A percentile compares a stretch with the other conserved stretches of the same genome.
Conservation (phyloP, 176 grass and related monocot species). For the Hyparrhenia diplandra region DNA sequence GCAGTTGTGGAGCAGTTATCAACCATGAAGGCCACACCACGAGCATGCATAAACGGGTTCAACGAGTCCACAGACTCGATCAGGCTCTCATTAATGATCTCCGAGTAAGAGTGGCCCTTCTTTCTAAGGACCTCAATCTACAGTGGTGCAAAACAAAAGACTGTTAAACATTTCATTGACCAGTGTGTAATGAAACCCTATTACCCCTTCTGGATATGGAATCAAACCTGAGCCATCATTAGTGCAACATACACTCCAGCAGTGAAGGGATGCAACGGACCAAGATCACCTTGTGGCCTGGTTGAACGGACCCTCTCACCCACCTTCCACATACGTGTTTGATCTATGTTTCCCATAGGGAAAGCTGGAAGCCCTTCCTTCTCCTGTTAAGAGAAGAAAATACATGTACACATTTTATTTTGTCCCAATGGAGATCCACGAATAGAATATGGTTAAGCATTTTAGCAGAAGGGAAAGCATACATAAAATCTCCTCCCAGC, state of each 20-base stretch:
- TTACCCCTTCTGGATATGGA: not conserved
- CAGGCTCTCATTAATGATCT: constrained; percentile 87
- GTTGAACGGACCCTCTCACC: constrained; percentile 67
- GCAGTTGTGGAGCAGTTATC: constrained; percentile 94
- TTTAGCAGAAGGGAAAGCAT: not conserved
- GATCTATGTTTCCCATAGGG: constrained; percentile 79
- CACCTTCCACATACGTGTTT: constrained; percentile 84
- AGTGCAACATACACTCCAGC: constrained; percentile 78
- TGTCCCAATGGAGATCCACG: not conserved
- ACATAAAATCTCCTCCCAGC: constrained; percentile 78
- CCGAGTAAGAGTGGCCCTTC: constrained; percentile 80
- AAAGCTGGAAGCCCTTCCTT: constrained; percentile 88
- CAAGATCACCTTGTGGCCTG: constrained; percentile 58
- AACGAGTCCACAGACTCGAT: constrained; percentile 89
- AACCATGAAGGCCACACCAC: constrained; percentile 94
- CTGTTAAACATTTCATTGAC: constrained; percentile 1
- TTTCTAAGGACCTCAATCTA: constrained; percentile 83
- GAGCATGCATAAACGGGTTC: constrained; percentile 95
- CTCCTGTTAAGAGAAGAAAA: constrained; percentile 40
- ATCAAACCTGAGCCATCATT: constrained; percentile 87
- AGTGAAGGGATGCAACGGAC: constrained; percentile 69
- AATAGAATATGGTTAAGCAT: not conserved
- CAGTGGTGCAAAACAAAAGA: not conserved
- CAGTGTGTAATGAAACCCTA: not conserved
- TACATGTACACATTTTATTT: not conserved